A percentile compares a stretch with the other conserved stretches of the same genome.
phyloP scores from a whole-genome alignment of 2,329 filamentous ascomycete species.

The Cercospora sp. region DNA sequence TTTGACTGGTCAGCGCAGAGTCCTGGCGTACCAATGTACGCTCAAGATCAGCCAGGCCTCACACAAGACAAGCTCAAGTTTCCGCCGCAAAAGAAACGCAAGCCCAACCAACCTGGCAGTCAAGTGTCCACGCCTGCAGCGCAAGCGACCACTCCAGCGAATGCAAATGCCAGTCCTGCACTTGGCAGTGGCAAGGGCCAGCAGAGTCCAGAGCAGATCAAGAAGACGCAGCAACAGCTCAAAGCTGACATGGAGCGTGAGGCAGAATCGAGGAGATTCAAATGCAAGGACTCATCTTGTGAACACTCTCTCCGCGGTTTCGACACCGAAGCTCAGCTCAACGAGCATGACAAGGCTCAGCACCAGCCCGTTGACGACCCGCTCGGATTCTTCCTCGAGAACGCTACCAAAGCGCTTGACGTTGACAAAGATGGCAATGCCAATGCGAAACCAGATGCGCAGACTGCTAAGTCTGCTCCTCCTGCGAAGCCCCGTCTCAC shows the following conservation, averaged over 20 bases:
- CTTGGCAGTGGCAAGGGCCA: constrained; percentile 38
- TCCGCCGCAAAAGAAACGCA: constrained; percentile 58
- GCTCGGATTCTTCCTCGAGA: constrained; percentile 57
- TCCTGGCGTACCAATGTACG: constrained; percentile 59
- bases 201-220: constrained; percentile 49
- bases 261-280: constrained; percentile 51
- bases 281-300: constrained; percentile 54
- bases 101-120: constrained; percentile 45
- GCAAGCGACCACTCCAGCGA: constrained; percentile 38
- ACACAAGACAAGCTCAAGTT: constrained; percentile 59
- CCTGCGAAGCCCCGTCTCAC: constrained; percentile 20
- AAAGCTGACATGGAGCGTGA: constrained; percentile 45
- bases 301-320: constrained; percentile 57
- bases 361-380: constrained; percentile 58
- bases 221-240: constrained; percentile 39
- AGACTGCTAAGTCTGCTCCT: constrained; percentile 3
- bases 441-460: constrained; percentile 33
- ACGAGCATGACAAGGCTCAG: constrained; percentile 54
- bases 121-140: constrained; percentile 44
- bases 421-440: constrained; percentile 50
- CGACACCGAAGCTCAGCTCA: constrained; percentile 46
- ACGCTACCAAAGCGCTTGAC: constrained; percentile 46
- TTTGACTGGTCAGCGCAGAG: constrained; percentile 37
- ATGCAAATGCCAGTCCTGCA: constrained; percentile 43
- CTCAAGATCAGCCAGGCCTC: constrained; percentile 51